A percentile compares a stretch with the other conserved stretches of the same genome.
Evolutionary conservation across 495 filamentous ascomycete genomes (phyloP).

Genomic region (Talaromyces trachyspermus): DNA sequence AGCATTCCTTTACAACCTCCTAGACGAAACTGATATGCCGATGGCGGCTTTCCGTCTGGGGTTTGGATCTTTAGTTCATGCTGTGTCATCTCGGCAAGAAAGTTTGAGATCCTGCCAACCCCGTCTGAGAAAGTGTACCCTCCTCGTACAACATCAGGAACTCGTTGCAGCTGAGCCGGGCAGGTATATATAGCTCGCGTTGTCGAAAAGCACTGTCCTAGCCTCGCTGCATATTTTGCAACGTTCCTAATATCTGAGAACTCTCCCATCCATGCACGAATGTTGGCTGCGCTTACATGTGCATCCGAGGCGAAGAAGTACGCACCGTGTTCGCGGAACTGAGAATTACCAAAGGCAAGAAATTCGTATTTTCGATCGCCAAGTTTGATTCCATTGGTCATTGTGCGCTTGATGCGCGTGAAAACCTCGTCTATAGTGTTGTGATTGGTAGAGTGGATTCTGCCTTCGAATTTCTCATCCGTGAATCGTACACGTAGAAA

Average conservation of each 20-base stretch:
- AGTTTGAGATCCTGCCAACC: constrained; percentile 81
- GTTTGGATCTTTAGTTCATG: constrained; percentile 53
- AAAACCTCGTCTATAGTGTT: constrained; percentile 63
- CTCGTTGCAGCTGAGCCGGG: constrained; percentile 30
- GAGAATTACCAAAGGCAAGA: constrained; percentile 91
- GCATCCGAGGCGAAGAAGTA: constrained; percentile 73
- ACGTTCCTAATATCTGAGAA: constrained; percentile 70
- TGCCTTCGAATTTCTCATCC: constrained; percentile 64
- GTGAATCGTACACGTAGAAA: constrained; percentile 91
- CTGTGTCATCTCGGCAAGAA: constrained; percentile 63
- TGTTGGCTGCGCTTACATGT: constrained; percentile 56
- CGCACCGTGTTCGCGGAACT: constrained; percentile 85
- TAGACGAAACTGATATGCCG: constrained; percentile 84
- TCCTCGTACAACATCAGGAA: constrained; percentile 59
- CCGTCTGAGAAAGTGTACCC: constrained; percentile 79
- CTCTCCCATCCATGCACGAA: constrained; percentile 86
- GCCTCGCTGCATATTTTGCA: constrained; percentile 77
- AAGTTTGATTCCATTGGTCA: constrained; percentile 74
- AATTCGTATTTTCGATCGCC: constrained; percentile 80
- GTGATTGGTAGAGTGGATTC: constrained; percentile 48
- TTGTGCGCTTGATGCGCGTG: constrained; percentile 58
- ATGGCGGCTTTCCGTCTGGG: constrained; percentile 47
- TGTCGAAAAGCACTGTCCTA: constrained; percentile 95
- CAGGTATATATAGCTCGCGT: constrained; percentile 58
- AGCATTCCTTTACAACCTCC: constrained; percentile 91